Conservation (phyloP, 345 rosid species). For the Citropsis articulata region DNA sequence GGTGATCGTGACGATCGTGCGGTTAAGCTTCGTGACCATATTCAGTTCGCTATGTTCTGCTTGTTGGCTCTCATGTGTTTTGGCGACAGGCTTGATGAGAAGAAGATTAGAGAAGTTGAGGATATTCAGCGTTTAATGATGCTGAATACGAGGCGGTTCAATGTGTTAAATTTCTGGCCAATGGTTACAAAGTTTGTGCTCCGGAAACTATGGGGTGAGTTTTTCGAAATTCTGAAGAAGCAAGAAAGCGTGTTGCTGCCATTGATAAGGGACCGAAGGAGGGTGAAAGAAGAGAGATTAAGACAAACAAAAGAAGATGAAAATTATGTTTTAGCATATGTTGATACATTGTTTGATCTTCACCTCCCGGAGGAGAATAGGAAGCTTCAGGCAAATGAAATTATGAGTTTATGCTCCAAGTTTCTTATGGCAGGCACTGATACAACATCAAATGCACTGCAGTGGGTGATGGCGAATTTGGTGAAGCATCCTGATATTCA, state of each 20-base stretch:
- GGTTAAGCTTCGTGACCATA: neutral
- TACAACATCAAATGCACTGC: neutral
- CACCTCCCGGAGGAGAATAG: constrained; percentile 14
- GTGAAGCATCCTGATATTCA: neutral
- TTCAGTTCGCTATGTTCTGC: neutral
- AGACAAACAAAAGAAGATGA: neutral
- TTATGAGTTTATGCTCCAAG: neutral
- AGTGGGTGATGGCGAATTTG: constrained; percentile 13
- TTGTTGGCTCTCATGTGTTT: neutral
- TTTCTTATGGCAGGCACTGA: constrained; percentile 5
- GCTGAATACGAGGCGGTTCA: neutral
- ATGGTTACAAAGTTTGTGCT: neutral
- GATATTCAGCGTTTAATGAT: neutral
- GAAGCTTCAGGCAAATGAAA: constrained; percentile 6
- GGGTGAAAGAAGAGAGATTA: neutral
- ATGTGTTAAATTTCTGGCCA: neutral
- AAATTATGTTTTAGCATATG: neutral
- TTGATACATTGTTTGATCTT: constrained; percentile 14
- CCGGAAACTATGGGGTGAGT: neutral
- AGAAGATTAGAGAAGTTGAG: neutral
- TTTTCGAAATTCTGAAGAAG: neutral
- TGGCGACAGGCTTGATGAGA: neutral
- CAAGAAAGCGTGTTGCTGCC: neutral
- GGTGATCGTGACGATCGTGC: neutral
- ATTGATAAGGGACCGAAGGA: neutral